Conservation (phyloP, 306 rosid genomes). For the Dryas drummondii region DNA sequence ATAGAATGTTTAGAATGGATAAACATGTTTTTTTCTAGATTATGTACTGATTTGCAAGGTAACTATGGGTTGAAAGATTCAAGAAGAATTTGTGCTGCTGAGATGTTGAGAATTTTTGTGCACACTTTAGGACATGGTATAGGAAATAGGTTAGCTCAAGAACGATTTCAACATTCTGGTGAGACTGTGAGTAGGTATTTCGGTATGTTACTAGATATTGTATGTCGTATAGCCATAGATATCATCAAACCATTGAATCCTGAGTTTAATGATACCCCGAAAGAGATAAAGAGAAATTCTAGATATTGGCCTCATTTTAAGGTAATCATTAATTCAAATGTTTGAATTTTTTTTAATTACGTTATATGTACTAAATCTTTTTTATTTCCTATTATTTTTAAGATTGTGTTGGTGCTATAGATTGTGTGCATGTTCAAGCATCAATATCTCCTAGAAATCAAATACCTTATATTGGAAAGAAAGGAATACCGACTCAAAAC, state of each 20-base stretch:
- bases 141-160: not conserved
- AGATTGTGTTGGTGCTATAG: not conserved
- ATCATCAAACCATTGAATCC: not conserved
- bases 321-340: not conserved
- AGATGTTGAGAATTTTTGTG: not conserved
- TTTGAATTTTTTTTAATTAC: no score
- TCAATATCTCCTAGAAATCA: not conserved
- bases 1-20: not conserved
- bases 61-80: not conserved
- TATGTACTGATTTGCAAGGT: not conserved
- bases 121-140: not conserved
- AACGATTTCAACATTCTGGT: not conserved
- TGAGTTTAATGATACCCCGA: not conserved
- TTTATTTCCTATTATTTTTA: not conserved
- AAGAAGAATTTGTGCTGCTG: not conserved
- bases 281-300: not conserved
- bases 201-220: not conserved
- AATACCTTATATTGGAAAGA: constrained; percentile 3
- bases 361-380: no score
- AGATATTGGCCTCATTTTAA: constrained; percentile 15
- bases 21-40: not conserved
- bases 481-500: not conserved
- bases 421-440: not conserved
- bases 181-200: not conserved
- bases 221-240: not conserved